A percentile compares a stretch with the other conserved stretches of the same genome.
phyloP scores from a whole-genome alignment of 305 asterid genomes.

The Fraxinus latifolia region DNA sequence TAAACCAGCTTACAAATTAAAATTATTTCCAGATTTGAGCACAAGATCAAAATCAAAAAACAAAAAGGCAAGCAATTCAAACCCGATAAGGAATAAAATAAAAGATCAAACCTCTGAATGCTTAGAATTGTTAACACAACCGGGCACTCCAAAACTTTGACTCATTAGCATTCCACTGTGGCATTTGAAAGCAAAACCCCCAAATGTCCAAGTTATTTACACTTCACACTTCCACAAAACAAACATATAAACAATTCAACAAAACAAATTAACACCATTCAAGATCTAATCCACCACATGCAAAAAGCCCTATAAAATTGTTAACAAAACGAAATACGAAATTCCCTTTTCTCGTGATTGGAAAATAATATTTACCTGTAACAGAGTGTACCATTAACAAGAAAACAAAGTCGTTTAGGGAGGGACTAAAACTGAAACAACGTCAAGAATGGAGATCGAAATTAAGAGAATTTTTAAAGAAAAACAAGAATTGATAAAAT shows the following conservation, averaged over 20 bases:
- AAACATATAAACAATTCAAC: constrained; percentile 17
- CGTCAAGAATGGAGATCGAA: constrained; percentile 41
- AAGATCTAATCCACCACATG: constrained; percentile 46
- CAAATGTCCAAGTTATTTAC: constrained; percentile 24
- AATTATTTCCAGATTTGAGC: constrained; percentile 15
- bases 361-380: constrained; percentile 30
- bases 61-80: background rate
- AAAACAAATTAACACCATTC: constrained; percentile 24
- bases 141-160: background rate
- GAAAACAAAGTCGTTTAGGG: constrained; percentile 22
- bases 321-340: constrained; percentile 21
- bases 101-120: background rate
- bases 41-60: background rate
- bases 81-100: background rate
- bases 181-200: constrained; percentile 26
- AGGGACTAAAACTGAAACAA: constrained; percentile 21
- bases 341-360: constrained; percentile 25
- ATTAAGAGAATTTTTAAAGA: constrained; percentile 19
- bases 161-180: background rate
- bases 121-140: background rate
- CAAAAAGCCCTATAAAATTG: constrained; percentile 30
- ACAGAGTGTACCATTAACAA: constrained; percentile 30
- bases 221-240: constrained; percentile 25
- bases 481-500: constrained; percentile 13
- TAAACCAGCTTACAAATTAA: background rate